These are phyloP conservation scores for Brasilioporus rufonigricans DNA, from an alignment of 768 basidiomycete genomes.

Conservation along the genomic window DNA sequence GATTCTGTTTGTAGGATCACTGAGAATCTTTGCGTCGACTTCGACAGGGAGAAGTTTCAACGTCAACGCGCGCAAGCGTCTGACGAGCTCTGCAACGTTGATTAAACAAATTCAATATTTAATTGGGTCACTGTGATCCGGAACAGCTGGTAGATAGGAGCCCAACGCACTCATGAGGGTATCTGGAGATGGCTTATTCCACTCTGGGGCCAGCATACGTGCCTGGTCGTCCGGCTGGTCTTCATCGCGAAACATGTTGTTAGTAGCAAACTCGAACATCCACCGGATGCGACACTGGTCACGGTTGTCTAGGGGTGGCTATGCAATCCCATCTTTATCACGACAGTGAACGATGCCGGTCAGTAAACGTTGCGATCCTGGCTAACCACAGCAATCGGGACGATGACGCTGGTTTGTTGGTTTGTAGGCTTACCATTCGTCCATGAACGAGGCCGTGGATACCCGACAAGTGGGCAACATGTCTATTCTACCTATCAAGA, in stretches of 20 bases:
- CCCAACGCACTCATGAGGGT: conserved; percentile 66
- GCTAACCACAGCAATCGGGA: not conserved
- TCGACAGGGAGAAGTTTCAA: conserved; percentile 76
- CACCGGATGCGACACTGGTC: too few relatives aligned
- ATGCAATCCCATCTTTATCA: conserved; percentile 28
- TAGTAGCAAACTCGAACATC: not conserved
- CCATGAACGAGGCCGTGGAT: conserved; percentile 84
- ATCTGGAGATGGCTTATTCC: conserved; percentile 60
- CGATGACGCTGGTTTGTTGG: not conserved
- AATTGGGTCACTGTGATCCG: not conserved
- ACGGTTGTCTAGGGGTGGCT: conserved; percentile 9
- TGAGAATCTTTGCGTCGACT: conserved; percentile 63
- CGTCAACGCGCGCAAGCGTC: conserved; percentile 74
- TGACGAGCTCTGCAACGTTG: conserved; percentile 65
- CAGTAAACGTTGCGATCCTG: conserved; percentile 28
- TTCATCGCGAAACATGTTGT: conserved; percentile 24
- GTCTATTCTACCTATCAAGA: conserved; percentile 85
- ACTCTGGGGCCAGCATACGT: conserved; percentile 44
- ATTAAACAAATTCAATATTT: too few relatives aligned
- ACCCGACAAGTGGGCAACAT: conserved; percentile 86
- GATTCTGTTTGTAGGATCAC: conserved; percentile 75
- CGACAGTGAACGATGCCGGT: conserved; percentile 47
- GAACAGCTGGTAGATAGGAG: not conserved
- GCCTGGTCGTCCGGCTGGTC: conserved; percentile 37
- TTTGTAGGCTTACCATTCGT: conserved; percentile 90